Evolutionary conservation across 306 rosid genomes (phyloP).

Genomic region (Cajanus cajan): DNA sequence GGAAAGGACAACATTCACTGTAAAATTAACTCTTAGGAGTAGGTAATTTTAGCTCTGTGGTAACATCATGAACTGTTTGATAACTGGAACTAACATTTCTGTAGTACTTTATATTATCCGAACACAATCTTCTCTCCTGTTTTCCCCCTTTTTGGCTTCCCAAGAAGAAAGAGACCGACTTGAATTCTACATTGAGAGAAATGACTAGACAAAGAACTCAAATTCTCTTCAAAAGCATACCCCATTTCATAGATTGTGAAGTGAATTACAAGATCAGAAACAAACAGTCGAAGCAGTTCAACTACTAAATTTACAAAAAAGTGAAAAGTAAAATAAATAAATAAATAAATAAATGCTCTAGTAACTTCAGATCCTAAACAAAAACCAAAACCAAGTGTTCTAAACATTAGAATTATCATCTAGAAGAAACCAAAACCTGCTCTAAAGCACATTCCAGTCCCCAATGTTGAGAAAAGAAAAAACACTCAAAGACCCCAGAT

Average conservation of each 20-base stretch:
- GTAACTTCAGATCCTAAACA: conserved; percentile 35
- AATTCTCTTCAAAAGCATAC: conserved; percentile 23
- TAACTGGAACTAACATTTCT: conserved; percentile 2
- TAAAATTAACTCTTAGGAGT: conserved; percentile 12
- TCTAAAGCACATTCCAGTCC: conserved; percentile 36
- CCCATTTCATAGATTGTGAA: conserved; percentile 21
- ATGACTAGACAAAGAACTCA: conserved; percentile 14
- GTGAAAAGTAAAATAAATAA: not conserved
- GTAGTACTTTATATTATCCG: conserved; percentile 19
- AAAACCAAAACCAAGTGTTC: conserved; percentile 15
- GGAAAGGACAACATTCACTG: conserved; percentile 1
- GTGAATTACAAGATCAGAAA: conserved; percentile 19
- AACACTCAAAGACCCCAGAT: conserved; percentile 47
- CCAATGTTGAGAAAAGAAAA: not conserved
- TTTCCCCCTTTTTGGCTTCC: not conserved
- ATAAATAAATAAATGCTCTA: not conserved
- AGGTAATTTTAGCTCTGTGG: conserved; percentile 24
- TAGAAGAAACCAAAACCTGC: conserved; percentile 12
- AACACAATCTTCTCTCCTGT: not conserved
- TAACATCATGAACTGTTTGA: not conserved
- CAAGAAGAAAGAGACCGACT: conserved; percentile 13
- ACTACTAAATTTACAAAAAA: conserved; percentile 33
- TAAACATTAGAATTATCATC: conserved; percentile 24
- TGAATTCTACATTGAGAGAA: conserved; percentile 17
- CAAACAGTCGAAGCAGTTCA: conserved; percentile 43